Percentiles rank a stretch among this genome's conserved stretches.
Conservation (phyloP, 2,329 filamentous ascomycete species). For the Colletotrichum sp. region DNA sequence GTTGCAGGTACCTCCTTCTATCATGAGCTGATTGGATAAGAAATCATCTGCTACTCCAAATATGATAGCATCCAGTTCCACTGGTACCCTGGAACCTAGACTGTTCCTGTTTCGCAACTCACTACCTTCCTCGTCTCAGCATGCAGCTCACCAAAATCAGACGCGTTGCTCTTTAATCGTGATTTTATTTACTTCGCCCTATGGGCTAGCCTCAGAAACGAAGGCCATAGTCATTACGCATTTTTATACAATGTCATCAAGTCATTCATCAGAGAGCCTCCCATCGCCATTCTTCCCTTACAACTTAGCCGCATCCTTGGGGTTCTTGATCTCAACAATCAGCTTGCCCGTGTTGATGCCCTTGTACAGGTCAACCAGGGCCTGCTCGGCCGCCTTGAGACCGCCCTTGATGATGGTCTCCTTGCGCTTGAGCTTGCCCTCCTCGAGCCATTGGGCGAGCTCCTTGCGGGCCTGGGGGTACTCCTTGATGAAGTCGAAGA, state of each 20-base stretch:
- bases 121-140: neutral
- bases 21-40: neutral
- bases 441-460: slow-evolving; percentile 69
- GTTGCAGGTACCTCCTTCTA: too few species aligned
- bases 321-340: slow-evolving; percentile 57
- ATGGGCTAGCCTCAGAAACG: neutral
- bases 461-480: slow-evolving; percentile 64
- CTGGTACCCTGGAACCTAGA: neutral
- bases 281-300: neutral
- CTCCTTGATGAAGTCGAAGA: slow-evolving; percentile 69
- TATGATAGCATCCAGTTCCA: neutral
- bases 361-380: slow-evolving; percentile 67
- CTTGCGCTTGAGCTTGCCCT: slow-evolving; percentile 75
- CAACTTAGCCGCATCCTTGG: slow-evolving; percentile 18
- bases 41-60: neutral
- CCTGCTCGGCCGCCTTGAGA: slow-evolving; percentile 65
- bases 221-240: slow-evolving; percentile 1
- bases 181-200: neutral
- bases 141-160: neutral
- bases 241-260: slow-evolving; percentile 12
- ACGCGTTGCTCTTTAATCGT: neutral
- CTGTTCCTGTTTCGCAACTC: neutral
- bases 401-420: slow-evolving; percentile 77
- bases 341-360: slow-evolving; percentile 75
- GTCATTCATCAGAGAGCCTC: neutral